These are phyloP conservation scores for Aspergillus luchuensis DNA, from an alignment of 2,329 filamentous ascomycete species.

Conservation along the genomic window DNA sequence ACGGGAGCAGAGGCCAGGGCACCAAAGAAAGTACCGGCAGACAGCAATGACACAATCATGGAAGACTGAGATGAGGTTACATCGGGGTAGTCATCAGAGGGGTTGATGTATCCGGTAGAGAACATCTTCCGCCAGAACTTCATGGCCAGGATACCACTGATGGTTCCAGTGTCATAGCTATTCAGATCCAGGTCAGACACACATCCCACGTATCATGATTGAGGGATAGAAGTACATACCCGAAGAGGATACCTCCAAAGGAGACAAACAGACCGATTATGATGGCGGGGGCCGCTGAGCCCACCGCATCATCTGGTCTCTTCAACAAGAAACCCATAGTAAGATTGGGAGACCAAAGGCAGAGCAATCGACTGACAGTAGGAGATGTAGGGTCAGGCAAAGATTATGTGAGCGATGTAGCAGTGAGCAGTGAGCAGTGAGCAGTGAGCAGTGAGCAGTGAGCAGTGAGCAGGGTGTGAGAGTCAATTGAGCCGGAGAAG, in stretches of 20 bases:
- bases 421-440: neutral
- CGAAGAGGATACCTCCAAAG: constrained; percentile 61
- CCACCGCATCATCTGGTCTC: constrained; percentile 49
- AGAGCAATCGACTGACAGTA: neutral
- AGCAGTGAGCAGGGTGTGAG: neutral
- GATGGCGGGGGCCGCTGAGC: constrained; percentile 52
- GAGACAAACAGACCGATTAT: constrained; percentile 60
- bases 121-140: constrained; percentile 43
- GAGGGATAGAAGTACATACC: constrained; percentile 45
- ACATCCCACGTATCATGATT: no score
- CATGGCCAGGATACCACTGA: constrained; percentile 56
- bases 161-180: constrained; percentile 57
- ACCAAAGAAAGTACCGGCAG: constrained; percentile 72
- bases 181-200: neutral
- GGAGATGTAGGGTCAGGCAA: neutral
- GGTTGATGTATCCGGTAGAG: constrained; percentile 39
- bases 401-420: neutral
- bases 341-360: neutral
- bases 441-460: neutral
- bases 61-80: constrained; percentile 58
- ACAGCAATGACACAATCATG: constrained; percentile 72
- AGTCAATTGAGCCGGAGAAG: neutral
- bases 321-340: constrained; percentile 48
- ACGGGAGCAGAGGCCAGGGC: constrained; percentile 68
- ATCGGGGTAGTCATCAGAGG: constrained; percentile 43